A percentile compares a stretch with the other conserved stretches of the same genome.
phyloP scores from a whole-genome alignment of 2,329 filamentous ascomycete genomes.

The Colletotrichum gloeosporioides region DNA sequence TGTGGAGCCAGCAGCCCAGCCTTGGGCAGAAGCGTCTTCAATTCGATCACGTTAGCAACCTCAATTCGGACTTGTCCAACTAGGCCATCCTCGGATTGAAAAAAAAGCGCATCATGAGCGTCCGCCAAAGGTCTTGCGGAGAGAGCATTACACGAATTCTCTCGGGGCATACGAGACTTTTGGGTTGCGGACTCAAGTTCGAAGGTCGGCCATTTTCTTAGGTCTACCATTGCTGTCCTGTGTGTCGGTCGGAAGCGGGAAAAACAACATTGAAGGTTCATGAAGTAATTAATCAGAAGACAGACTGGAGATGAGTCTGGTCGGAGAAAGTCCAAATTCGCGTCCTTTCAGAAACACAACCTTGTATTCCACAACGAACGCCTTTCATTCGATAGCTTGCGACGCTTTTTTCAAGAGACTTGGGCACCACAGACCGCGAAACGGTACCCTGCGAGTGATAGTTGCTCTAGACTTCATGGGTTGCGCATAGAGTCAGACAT shows the following conservation, averaged over 20 bases:
- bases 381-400: background rate
- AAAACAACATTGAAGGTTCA: background rate
- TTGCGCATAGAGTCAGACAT: background rate
- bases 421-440: background rate
- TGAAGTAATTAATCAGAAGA: background rate
- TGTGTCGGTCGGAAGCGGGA: background rate
- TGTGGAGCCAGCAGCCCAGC: background rate
- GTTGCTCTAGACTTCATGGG: background rate
- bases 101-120: too few species aligned
- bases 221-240: background rate
- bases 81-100: too few species aligned
- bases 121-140: too few species aligned
- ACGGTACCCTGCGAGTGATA: background rate
- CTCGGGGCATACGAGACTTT: background rate
- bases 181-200: background rate
- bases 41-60: too few species aligned
- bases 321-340: rapidly evolving
- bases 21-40: too few species aligned
- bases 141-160: background rate
- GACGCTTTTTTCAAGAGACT: rapidly evolving
- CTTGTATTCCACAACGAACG: background rate
- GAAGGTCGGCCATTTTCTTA: background rate
- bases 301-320: rapidly evolving
- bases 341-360: background rate
- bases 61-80: too few species aligned